phyloP scores from a whole-genome alignment of 2,329 filamentous ascomycete species.

The Raffaelea albimanens region DNA sequence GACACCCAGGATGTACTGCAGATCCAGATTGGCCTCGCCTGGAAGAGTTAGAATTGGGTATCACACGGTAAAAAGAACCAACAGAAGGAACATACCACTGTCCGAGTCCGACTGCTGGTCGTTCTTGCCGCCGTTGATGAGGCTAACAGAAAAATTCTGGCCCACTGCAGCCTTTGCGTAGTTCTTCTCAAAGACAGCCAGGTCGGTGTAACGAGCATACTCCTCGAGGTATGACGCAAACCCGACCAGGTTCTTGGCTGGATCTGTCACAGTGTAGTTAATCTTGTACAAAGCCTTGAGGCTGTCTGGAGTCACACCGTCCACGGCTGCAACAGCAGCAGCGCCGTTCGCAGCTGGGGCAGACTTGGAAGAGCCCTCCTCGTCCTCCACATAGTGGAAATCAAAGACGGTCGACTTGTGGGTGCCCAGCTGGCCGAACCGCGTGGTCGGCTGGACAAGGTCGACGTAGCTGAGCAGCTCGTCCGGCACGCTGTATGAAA shows the following conservation, averaged over 20 bases:
- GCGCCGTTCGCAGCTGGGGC: conserved; percentile 1
- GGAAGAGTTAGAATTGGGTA: conserved; percentile 8
- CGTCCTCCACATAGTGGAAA: conserved; percentile 17
- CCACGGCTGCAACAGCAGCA: conserved; percentile 9
- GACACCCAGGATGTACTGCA: conserved; percentile 50
- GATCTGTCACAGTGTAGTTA: conserved; percentile 23
- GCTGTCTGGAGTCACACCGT: conserved; percentile 36
- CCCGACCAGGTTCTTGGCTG: conserved; percentile 22
- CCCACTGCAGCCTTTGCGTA: conserved; percentile 42
- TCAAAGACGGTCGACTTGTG: conserved; percentile 31
- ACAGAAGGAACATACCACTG: conserved; percentile 16
- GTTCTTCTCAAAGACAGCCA: conserved; percentile 37
- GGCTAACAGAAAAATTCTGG: conserved; percentile 44
- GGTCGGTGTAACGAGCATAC: conserved; percentile 38
- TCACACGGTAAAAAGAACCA: too few species aligned
- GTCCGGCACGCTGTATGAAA: conserved; percentile 52
- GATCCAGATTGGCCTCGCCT: conserved; percentile 54
- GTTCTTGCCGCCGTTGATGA: conserved; percentile 46
- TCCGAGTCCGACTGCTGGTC: conserved; percentile 30
- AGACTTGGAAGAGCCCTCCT: neutral
- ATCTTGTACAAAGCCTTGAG: conserved; percentile 39
- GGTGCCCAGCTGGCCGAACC: conserved; percentile 42
- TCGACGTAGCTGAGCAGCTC: conserved; percentile 44
- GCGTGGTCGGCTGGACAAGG: conserved; percentile 56
- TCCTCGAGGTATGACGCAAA: conserved; percentile 36